Evolutionary conservation across 1,284 basidiomycete species (phyloP).

Genomic region (Calocybe gambosa): DNA sequence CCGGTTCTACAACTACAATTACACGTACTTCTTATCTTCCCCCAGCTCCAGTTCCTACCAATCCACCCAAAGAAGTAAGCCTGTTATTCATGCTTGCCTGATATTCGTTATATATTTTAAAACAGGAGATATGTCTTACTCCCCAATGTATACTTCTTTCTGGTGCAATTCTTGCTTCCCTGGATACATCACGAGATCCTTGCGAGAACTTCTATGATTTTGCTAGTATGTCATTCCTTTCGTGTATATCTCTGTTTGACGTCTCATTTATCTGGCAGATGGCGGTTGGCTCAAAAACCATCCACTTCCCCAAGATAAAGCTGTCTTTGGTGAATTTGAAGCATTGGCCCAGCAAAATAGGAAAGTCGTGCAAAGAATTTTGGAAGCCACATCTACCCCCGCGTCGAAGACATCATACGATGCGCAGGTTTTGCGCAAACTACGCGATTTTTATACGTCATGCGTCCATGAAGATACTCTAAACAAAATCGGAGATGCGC

Average conservation of each 20-base stretch:
- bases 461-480: constrained; percentile 75
- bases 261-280: constrained; percentile 30
- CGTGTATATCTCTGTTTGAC: neutral
- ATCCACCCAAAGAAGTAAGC: constrained; percentile 42
- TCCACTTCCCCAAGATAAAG: constrained; percentile 82
- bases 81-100: neutral
- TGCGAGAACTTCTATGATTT: constrained; percentile 96
- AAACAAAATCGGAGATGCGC: constrained; percentile 57
- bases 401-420: constrained; percentile 42
- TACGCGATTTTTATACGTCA: constrained; percentile 76
- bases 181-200: constrained; percentile 84
- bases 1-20: constrained; percentile 30
- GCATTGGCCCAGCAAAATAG: constrained; percentile 57
- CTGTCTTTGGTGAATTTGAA: constrained; percentile 60
- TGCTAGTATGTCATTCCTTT: constrained; percentile 49
- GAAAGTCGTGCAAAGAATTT: constrained; percentile 56
- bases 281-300: constrained; percentile 81
- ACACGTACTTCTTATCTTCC: constrained; percentile 24
- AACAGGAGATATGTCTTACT: constrained; percentile 66
- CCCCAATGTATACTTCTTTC: constrained; percentile 81
- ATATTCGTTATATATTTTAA: neutral
- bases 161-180: constrained; percentile 72
- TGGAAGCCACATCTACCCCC: constrained; percentile 31
- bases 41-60: constrained; percentile 39
- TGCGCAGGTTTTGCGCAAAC: constrained; percentile 66